Conservation (phyloP, 2,329 filamentous ascomycete genomes). For the Diplodia scrobiculata region DNA sequence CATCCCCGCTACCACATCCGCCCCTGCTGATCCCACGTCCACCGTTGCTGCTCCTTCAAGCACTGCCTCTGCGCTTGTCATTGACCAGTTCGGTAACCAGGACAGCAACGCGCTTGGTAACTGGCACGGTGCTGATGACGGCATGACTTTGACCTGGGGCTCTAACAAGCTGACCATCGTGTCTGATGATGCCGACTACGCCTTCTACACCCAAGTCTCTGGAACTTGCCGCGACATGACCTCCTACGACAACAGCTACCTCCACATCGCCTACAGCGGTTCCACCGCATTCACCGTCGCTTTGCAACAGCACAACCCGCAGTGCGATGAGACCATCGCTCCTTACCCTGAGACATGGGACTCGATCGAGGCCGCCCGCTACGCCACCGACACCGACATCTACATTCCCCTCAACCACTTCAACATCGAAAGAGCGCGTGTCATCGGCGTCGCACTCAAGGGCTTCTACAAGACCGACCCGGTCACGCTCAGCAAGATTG, state of each 20-base stretch:
- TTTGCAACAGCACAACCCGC: constrained; percentile 66
- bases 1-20: constrained; percentile 48
- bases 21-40: constrained; percentile 48
- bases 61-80: constrained; percentile 55
- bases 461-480: constrained; percentile 61
- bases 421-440: constrained; percentile 59
- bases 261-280: constrained; percentile 66
- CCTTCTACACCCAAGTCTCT: constrained; percentile 62
- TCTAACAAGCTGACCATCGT: constrained; percentile 58
- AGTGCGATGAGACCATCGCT: constrained; percentile 58
- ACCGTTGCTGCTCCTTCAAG: constrained; percentile 56
- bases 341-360: constrained; percentile 70
- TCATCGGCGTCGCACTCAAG: constrained; percentile 63
- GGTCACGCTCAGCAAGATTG: constrained; percentile 59
- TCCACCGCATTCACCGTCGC: constrained; percentile 65
- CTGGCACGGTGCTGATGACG: constrained; percentile 68
- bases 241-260: constrained; percentile 59
- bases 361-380: constrained; percentile 65
- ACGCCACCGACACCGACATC: constrained; percentile 57
- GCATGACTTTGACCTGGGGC: constrained; percentile 57
- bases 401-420: constrained; percentile 70
- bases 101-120: constrained; percentile 62
- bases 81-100: constrained; percentile 61
- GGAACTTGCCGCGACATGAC: constrained; percentile 60
- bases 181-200: constrained; percentile 62